These are phyloP conservation scores for Bipolaris sorokiniana DNA, from an alignment of 2,329 filamentous ascomycete species.

Conservation along the genomic window DNA sequence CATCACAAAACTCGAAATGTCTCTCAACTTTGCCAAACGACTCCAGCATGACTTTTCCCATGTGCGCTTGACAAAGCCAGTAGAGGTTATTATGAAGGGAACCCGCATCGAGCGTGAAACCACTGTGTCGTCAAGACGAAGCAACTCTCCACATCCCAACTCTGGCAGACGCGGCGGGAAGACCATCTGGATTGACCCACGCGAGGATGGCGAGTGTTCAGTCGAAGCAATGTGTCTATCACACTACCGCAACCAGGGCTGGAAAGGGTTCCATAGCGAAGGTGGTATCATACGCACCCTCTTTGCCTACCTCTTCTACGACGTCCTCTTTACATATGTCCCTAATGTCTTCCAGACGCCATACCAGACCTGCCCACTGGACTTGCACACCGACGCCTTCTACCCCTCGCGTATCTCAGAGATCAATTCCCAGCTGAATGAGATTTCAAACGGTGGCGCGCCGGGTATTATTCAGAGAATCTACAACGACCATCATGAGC, in stretches of 20 bases:
- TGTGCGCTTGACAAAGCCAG: slow-evolving; percentile 75
- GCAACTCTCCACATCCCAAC: slow-evolving; percentile 41
- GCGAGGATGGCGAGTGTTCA: slow-evolving; percentile 74
- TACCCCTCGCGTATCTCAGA: slow-evolving; percentile 84
- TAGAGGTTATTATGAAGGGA: slow-evolving; percentile 77
- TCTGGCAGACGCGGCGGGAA: slow-evolving; percentile 63
- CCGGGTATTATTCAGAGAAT: slow-evolving; percentile 69
- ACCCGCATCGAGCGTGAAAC: slow-evolving; percentile 73
- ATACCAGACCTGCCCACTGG: slow-evolving; percentile 91
- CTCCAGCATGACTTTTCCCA: slow-evolving; percentile 93
- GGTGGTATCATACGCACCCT: slow-evolving; percentile 91
- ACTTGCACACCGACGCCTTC: slow-evolving; percentile 92
- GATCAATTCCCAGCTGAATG: slow-evolving; percentile 84
- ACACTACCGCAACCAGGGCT: slow-evolving; percentile 80
- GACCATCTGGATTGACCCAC: slow-evolving; percentile 86
- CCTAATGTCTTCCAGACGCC: slow-evolving; percentile 97
- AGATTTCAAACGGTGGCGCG: slow-evolving; percentile 84
- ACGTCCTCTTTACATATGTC: slow-evolving; percentile 89
- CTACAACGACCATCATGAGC: slow-evolving; percentile 70
- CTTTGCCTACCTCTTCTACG: slow-evolving; percentile 83
- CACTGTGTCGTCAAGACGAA: slow-evolving; percentile 34
- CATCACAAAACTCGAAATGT: slow-evolving; percentile 86
- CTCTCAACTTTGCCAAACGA: slow-evolving; percentile 79
- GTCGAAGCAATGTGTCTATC: slow-evolving; percentile 95
- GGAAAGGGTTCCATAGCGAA: slow-evolving; percentile 95